These are phyloP conservation scores for Nitzschia putrida DNA, from an alignment of 108 stramenopile species.

Conservation along the genomic window DNA sequence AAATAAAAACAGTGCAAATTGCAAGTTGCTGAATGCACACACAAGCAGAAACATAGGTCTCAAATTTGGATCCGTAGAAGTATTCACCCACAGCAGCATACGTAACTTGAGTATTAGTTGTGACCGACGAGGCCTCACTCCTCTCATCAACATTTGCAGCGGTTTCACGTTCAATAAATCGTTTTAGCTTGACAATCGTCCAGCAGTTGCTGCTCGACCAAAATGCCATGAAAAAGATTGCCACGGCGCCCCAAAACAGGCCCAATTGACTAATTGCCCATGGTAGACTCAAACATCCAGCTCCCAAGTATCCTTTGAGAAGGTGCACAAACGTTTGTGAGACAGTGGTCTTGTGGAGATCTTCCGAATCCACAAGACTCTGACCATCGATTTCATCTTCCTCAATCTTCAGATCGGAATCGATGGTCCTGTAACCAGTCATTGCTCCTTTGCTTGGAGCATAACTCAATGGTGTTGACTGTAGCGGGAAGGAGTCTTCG, in stretches of 20 bases:
- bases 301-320: conserved; percentile 70
- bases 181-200: conserved; percentile 63
- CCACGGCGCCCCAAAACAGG: conserved; percentile 37
- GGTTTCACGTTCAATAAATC: conserved; percentile 40
- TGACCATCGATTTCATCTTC: not conserved
- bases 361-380: conserved; percentile 7
- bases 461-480: not conserved
- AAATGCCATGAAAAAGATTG: conserved; percentile 42
- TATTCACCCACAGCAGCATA: conserved; percentile 74
- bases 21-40: conserved; percentile 67
- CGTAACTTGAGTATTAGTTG: conserved; percentile 41
- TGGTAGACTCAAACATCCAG: conserved; percentile 64
- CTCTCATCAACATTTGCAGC: conserved; percentile 1
- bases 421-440: conserved; percentile 10
- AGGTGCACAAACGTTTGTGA: conserved; percentile 62
- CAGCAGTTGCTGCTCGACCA: conserved; percentile 71
- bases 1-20: conserved; percentile 77
- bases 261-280: conserved; percentile 73
- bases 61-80: conserved; percentile 62
- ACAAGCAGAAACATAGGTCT: conserved; percentile 49
- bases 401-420: not conserved
- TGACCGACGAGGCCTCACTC: conserved; percentile 12
- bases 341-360: conserved; percentile 36
- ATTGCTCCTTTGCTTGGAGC: not conserved
- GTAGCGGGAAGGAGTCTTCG: conserved; percentile 5